A percentile compares a stretch with the other conserved stretches of the same genome.
These are phyloP conservation scores for Syncephalastrum sp. DNA, from an alignment of 371 early-diverging fungal genomes.

Conservation along the genomic window DNA sequence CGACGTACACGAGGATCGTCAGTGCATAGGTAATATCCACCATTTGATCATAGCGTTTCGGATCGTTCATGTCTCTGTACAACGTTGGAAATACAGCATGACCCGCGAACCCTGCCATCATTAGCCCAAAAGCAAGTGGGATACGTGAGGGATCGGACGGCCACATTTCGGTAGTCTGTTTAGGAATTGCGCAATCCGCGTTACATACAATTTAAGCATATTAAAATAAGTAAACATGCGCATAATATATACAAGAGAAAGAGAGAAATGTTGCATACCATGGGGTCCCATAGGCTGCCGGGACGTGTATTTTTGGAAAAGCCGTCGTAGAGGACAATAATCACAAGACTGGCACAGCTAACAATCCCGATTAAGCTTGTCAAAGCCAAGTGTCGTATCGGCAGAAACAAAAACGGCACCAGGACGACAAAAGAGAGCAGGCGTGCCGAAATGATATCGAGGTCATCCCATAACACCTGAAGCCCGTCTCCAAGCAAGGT, in stretches of 20 bases:
- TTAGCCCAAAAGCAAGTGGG: constrained; percentile 39
- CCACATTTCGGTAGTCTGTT: constrained; percentile 32
- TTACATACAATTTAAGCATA: constrained; percentile 6
- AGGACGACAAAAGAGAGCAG: constrained; percentile 13
- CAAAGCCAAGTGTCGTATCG: constrained; percentile 42
- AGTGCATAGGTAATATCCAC: constrained; percentile 39
- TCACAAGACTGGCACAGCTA: constrained; percentile 31
- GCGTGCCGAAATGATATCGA: constrained; percentile 13
- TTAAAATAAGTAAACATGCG: background rate
- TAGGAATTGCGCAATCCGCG: constrained; percentile 9
- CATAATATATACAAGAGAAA: constrained; percentile 7
- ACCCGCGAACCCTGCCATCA: constrained; percentile 50
- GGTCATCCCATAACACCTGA: constrained; percentile 24
- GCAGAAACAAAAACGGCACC: constrained; percentile 32
- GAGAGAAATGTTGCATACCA: constrained; percentile 24
- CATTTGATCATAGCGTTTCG: constrained; percentile 46
- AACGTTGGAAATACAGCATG: constrained; percentile 70
- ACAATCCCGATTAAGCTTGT: constrained; percentile 51
- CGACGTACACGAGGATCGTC: constrained; percentile 25
- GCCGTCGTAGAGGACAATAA: constrained; percentile 48
- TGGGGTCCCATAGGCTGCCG: constrained; percentile 58
- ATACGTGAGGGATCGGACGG: constrained; percentile 27
- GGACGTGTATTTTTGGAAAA: constrained; percentile 42
- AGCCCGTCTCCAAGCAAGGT: constrained; percentile 38
- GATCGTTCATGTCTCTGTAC: constrained; percentile 65